Conservation (phyloP, 139 green algal species). For the Coelastrella sp. region DNA sequence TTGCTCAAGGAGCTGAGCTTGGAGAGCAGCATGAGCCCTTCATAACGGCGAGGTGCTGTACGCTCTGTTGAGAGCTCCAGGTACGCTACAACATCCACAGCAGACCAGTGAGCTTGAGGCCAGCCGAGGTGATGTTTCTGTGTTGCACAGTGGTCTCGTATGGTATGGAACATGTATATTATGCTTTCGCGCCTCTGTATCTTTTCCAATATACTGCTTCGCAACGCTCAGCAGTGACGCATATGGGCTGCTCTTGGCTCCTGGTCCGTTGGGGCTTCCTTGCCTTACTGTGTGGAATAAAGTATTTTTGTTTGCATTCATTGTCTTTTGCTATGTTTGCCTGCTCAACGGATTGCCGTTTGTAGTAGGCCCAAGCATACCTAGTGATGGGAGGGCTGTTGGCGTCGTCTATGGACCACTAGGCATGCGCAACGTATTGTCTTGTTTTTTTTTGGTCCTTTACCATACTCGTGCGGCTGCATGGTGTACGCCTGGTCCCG, state of each 20-base stretch:
- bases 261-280: background rate
- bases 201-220: background rate
- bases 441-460: no score
- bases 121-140: slow-evolving; percentile 1
- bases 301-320: no score
- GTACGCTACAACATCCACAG: background rate
- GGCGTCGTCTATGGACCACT: background rate
- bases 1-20: background rate
- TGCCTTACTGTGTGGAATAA: no score
- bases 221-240: background rate
- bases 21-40: background rate
- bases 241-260: background rate
- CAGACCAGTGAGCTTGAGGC: background rate
- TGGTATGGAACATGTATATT: background rate
- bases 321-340: no score
- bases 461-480: no score
- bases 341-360: no score
- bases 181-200: no score
- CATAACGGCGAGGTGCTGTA: background rate
- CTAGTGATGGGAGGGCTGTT: background rate
- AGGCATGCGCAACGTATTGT: background rate
- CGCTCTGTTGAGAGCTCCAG: background rate
- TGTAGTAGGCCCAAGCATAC: background rate
- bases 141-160: background rate
- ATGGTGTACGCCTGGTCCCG: no score